Evolutionary conservation across 2,329 filamentous ascomycete genomes (phyloP), one percentile per base, ranked within the genome.

Genomic region (Exophiala sp.): DNA sequence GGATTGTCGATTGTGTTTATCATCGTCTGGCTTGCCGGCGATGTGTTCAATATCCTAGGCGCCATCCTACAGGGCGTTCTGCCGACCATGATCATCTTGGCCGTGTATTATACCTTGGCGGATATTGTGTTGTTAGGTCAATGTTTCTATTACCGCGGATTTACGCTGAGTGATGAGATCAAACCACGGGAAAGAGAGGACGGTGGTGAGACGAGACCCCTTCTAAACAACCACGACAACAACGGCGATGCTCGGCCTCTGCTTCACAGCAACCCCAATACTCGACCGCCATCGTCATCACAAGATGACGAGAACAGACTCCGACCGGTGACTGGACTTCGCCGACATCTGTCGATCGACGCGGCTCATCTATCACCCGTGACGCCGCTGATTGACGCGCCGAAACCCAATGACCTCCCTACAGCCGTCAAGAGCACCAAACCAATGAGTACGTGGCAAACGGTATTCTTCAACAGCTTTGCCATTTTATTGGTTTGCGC

Each of bases 41-140:
- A 98, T 81, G 83, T 96, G 58, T 96, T 95, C 76, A 97, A 97
- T 66, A 94, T 96, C 56, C 76, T 95, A 2, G 91, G 91, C n/a
- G 87, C 89, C 14, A 81, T 96, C 13, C 68, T 96, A 9, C 91
- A 97, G 67, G 86, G 87, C 48, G 91, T 98, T 5, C 70, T 97
- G 46, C 90, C 93, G 1, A 98, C 91, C 0, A 96, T 97, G 89
- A 83, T 88, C 55, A 95, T 95, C 46, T 75, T 96, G n/a, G 90
- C 90, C 10, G 79, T 95, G 13, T 95, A 95, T 68, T 95, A 97
- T 66, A 94, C 90, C 13, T 77, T 95, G 30, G 89, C 89, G 53
- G 91, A 97, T 64, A 79, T 96, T 35, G 88, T 97, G 1, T 76
- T 98, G 1, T 73, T 97, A 0, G 77, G 75, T 1, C 93, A 98